Evolutionary conservation across 1,284 basidiomycete species (phyloP).

Genomic region (Tetrapyrgos nigripes): DNA sequence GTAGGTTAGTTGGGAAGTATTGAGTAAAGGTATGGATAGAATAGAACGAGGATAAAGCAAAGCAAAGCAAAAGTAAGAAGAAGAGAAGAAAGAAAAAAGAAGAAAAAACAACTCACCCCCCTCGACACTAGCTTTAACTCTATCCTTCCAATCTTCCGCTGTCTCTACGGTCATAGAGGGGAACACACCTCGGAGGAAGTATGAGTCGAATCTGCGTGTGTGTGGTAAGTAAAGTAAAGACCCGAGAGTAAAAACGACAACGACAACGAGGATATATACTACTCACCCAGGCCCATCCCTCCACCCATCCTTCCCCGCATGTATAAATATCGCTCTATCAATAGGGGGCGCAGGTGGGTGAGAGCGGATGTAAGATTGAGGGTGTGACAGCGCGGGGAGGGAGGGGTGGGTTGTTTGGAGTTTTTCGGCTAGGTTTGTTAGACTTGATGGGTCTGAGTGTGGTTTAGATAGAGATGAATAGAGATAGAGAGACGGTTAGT

Average conservation of each 20-base stretch:
- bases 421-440: not conserved
- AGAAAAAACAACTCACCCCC: too few species aligned
- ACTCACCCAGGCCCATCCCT: conserved; percentile 74
- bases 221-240: too few species aligned
- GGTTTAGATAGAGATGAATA: conserved; percentile 25
- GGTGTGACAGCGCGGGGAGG: not conserved
- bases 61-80: conserved; percentile 17
- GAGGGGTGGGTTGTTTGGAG: conserved; percentile 8
- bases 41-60: not conserved
- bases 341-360: conserved; percentile 54
- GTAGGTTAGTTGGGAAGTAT: conserved; percentile 20
- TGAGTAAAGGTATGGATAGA: too few species aligned
- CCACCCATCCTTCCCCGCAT: conserved; percentile 64
- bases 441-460: not conserved
- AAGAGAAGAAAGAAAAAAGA: not conserved
- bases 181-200: conserved; percentile 79
- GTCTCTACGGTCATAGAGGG: conserved; percentile 76
- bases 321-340: conserved; percentile 73
- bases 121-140: conserved; percentile 51
- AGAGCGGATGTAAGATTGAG: conserved; percentile 16
- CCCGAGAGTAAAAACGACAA: too few species aligned
- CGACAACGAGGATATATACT: too few species aligned
- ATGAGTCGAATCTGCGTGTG: conserved; percentile 79
- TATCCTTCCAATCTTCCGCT: conserved; percentile 73
- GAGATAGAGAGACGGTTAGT: conserved; percentile 20